Conservation (phyloP, 1,284 basidiomycete genomes). For the Cryptococcus sp. region DNA sequence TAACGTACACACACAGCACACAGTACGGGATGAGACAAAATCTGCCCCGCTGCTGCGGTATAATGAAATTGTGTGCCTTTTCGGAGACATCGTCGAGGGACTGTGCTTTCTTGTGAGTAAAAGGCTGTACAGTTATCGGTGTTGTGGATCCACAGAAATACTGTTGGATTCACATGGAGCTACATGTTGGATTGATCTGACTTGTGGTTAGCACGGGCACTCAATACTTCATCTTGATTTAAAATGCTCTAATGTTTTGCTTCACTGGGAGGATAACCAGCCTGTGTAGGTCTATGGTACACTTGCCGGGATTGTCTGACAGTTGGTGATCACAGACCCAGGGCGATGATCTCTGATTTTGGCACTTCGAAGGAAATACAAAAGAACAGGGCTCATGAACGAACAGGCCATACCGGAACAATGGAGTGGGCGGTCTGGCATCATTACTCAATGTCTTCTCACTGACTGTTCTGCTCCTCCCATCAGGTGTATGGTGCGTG, state of each 20-base stretch:
- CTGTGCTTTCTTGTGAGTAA: conserved; percentile 71
- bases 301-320: background rate
- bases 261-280: conserved; percentile 87
- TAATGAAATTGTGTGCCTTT: conserved; percentile 72
- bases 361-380: conserved; percentile 89
- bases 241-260: conserved; percentile 86
- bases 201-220: background rate
- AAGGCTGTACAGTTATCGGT: too few species aligned
- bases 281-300: conserved; percentile 54
- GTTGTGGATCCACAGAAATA: too few species aligned
- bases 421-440: conserved; percentile 54
- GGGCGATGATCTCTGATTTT: conserved; percentile 87
- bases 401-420: conserved; percentile 90
- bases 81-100: conserved; percentile 72
- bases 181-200: too few species aligned
- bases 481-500: conserved; percentile 39
- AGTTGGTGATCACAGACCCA: conserved; percentile 42
- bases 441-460: background rate
- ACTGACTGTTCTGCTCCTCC: background rate
- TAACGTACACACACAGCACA: too few species aligned
- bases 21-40: conserved; percentile 43
- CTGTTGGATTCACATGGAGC: too few species aligned
- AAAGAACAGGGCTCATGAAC: conserved; percentile 56
- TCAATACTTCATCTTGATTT: conserved; percentile 86
- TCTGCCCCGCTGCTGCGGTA: conserved; percentile 75